Evolutionary conservation across 2,329 filamentous ascomycete species (phyloP).

Genomic region (Lachnellula willkommii): DNA sequence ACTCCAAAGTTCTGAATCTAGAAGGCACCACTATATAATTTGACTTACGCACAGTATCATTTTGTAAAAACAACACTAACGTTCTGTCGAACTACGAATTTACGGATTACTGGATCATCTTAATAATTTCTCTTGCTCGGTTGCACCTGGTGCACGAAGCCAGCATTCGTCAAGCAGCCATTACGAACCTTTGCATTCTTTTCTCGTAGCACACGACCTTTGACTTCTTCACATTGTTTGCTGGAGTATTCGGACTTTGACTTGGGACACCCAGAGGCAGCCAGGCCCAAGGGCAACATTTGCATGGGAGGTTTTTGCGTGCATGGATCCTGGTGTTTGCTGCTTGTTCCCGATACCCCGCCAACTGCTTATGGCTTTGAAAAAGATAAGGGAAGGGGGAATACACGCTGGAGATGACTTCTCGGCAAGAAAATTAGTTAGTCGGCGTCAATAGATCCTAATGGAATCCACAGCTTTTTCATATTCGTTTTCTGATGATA

Average conservation of each 20-base stretch:
- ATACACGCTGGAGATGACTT: neutral
- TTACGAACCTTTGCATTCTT: neutral
- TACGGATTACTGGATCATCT: neutral
- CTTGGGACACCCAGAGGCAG: neutral
- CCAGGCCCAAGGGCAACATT: neutral
- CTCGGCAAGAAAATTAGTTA: neutral
- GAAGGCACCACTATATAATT: constrained; percentile 33
- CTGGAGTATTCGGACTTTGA: neutral
- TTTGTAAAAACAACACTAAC: constrained; percentile 24
- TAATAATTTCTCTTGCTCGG: neutral
- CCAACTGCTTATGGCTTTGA: neutral
- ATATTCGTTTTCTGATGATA: too few species aligned
- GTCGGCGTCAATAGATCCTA: constrained; percentile 1
- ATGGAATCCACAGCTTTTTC: neutral
- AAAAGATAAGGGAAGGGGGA: neutral
- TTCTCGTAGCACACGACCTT: neutral
- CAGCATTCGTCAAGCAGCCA: neutral
- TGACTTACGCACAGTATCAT: constrained; percentile 9
- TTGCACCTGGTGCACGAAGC: neutral
- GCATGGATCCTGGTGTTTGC: neutral
- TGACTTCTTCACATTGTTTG: neutral
- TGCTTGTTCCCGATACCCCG: constrained; percentile 1
- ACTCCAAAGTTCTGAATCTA: constrained; percentile 56
- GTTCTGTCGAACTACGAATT: constrained; percentile 1
- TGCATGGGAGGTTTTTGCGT: constrained; percentile 3